Evolutionary conservation across 768 basidiomycete species (phyloP).

Genomic region (Podaxis rugospora): DNA sequence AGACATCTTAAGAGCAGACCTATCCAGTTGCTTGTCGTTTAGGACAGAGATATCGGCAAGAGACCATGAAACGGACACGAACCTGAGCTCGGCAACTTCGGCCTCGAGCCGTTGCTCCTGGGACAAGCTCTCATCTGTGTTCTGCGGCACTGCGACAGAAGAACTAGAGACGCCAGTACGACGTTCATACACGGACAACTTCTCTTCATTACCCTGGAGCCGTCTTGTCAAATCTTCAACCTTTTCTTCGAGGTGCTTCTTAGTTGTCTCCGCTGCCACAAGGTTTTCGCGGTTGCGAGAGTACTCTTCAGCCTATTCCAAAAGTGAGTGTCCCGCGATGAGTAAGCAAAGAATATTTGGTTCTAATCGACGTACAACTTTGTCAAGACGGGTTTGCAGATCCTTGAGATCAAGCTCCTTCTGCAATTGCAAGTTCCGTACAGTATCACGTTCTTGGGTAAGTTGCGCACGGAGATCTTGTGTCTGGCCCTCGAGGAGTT

Average conservation of each 20-base stretch:
- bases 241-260: slow-evolving; percentile 72
- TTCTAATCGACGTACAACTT: slow-evolving; percentile 45
- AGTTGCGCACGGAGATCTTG: slow-evolving; percentile 72
- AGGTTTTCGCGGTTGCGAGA: slow-evolving; percentile 67
- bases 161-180: slow-evolving; percentile 38
- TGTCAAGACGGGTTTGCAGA: slow-evolving; percentile 67
- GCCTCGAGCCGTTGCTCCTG: slow-evolving; percentile 78
- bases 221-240: slow-evolving; percentile 57
- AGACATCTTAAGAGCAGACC: slow-evolving; percentile 70
- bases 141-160: slow-evolving; percentile 27
- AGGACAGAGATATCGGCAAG: not conserved
- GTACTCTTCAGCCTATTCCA: slow-evolving; percentile 52
- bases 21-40: slow-evolving; percentile 22
- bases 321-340: slow-evolving; percentile 9
- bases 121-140: slow-evolving; percentile 41
- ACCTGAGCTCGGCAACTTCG: slow-evolving; percentile 86
- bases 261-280: slow-evolving; percentile 71
- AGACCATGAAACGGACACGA: slow-evolving; percentile 16
- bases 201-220: slow-evolving; percentile 76
- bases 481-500: slow-evolving; percentile 72
- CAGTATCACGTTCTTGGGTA: slow-evolving; percentile 66
- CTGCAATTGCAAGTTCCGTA: slow-evolving; percentile 72
- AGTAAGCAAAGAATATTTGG: not conserved
- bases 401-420: slow-evolving; percentile 80
- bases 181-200: slow-evolving; percentile 83